Conservation (phyloP, 345 rosid genomes). For the Microthlaspi erraticum region DNA sequence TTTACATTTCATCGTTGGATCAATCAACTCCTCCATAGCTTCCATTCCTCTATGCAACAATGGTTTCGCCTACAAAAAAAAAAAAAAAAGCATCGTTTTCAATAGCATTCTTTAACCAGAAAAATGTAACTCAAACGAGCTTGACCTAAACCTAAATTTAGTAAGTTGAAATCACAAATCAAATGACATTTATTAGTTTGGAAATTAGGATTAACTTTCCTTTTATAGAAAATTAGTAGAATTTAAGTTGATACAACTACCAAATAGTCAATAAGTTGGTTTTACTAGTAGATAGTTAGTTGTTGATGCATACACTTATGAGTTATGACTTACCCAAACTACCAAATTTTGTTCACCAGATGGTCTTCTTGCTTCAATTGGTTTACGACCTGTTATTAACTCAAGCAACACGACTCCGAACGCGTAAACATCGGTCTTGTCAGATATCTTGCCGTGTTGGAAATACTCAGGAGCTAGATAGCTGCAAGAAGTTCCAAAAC, state of each 20-base stretch:
- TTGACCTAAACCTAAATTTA: conserved; percentile 13
- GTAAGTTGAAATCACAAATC: conserved; percentile 1
- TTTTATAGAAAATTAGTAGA: conserved; percentile 9
- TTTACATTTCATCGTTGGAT: conserved; percentile 55
- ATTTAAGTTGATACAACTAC: conserved; percentile 36
- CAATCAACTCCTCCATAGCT: conserved; percentile 68
- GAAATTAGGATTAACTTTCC: conserved; percentile 19
- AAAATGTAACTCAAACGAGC: conserved; percentile 20
- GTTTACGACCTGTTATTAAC: conserved; percentile 83
- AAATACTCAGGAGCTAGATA: conserved; percentile 97
- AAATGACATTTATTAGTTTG: conserved; percentile 21
- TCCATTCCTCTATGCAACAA: conserved; percentile 67
- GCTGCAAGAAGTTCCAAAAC: conserved; percentile 45
- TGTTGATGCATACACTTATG: conserved; percentile 34
- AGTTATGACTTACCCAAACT: conserved; percentile 70
- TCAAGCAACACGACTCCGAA: conserved; percentile 93
- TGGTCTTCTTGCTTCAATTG: conserved; percentile 80
- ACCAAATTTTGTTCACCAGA: conserved; percentile 93
- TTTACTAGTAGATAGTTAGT: conserved; percentile 30
- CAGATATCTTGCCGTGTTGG: conserved; percentile 95
- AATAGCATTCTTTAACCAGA: neutral
- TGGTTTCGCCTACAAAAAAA: conserved; percentile 71
- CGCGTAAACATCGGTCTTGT: conserved; percentile 94
- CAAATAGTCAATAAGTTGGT: conserved; percentile 46
- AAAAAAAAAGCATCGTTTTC: neutral